These are phyloP conservation scores for Cornus suecica DNA, from an alignment of 148 eudicot species.

Conservation along the genomic window DNA sequence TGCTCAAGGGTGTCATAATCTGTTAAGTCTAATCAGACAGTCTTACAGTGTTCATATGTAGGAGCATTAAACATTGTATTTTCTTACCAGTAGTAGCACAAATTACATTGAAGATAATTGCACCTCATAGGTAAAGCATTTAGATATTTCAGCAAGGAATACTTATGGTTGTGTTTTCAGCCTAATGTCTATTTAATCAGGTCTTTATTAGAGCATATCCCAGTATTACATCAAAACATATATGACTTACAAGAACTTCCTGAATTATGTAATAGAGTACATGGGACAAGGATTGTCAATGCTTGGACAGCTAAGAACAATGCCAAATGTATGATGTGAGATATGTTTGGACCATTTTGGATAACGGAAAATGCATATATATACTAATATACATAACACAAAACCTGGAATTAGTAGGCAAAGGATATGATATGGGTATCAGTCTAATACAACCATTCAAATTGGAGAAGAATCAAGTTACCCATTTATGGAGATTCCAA, in stretches of 20 bases:
- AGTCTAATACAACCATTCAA: neutral
- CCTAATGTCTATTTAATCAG: neutral
- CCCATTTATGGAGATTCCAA: slow-evolving; percentile 97
- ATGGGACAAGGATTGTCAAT: neutral
- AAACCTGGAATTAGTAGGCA: neutral
- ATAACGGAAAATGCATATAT: neutral
- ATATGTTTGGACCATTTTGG: neutral
- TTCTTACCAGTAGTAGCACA: neutral
- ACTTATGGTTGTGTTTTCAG: neutral
- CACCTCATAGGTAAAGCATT: neutral
- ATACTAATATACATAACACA: neutral
- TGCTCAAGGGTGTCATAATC: neutral
- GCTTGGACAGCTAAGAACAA: neutral
- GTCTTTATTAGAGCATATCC: neutral
- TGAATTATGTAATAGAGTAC: neutral
- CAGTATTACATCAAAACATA: neutral
- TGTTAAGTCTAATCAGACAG: neutral
- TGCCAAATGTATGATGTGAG: neutral
- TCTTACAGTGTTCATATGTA: neutral
- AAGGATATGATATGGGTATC: neutral
- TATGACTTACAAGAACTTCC: neutral
- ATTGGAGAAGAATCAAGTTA: slow-evolving; percentile 24
- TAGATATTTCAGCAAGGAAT: neutral
- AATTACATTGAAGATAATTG: neutral
- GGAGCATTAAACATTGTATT: neutral